Evolutionary conservation across 306 rosid species (phyloP).

Genomic region (Macrotyloma uniflorum): DNA sequence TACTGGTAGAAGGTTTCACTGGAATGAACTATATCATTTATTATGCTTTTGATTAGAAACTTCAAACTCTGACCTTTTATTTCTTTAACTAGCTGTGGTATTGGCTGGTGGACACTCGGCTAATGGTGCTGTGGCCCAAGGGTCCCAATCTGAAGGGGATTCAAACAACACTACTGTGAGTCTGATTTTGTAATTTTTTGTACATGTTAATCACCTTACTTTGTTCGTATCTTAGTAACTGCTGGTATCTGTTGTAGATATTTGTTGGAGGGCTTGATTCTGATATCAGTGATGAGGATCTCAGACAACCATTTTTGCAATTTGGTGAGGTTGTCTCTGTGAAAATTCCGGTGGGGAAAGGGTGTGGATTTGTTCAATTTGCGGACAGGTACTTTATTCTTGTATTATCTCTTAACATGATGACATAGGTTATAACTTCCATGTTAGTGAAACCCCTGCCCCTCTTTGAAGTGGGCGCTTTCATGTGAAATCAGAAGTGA

Average conservation of each 20-base stretch:
- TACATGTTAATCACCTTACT: slow-evolving; percentile 6
- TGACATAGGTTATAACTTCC: slow-evolving; percentile 10
- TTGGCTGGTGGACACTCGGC: slow-evolving; percentile 87
- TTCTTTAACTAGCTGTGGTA: slow-evolving; percentile 69
- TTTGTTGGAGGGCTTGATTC: slow-evolving; percentile 99
- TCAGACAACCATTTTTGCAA: slow-evolving; percentile 83
- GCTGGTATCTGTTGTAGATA: slow-evolving; percentile 55
- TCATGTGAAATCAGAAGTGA: slow-evolving; percentile 8
- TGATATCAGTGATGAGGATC: slow-evolving; percentile 88
- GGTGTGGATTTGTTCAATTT: slow-evolving; percentile 98
- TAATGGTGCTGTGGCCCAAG: slow-evolving; percentile 72
- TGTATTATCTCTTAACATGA: slow-evolving; percentile 20
- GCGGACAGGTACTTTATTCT: slow-evolving; percentile 69
- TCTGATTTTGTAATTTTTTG: slow-evolving; percentile 27
- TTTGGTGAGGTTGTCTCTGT: slow-evolving; percentile 93
- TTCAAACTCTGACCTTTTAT: slow-evolving; percentile 29
- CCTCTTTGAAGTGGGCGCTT: not conserved
- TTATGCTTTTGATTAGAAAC: slow-evolving; percentile 30
- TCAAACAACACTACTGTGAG: slow-evolving; percentile 91
- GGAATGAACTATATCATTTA: slow-evolving; percentile 21
- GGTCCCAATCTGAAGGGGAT: slow-evolving; percentile 83
- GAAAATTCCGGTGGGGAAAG: slow-evolving; percentile 94
- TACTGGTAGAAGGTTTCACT: not conserved
- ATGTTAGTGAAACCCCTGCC: slow-evolving; percentile 13
- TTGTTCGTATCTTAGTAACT: slow-evolving; percentile 32